Evolutionary conservation across 495 filamentous ascomycete genomes (phyloP).

Genomic region (Staphylotrichum tortipilum): DNA sequence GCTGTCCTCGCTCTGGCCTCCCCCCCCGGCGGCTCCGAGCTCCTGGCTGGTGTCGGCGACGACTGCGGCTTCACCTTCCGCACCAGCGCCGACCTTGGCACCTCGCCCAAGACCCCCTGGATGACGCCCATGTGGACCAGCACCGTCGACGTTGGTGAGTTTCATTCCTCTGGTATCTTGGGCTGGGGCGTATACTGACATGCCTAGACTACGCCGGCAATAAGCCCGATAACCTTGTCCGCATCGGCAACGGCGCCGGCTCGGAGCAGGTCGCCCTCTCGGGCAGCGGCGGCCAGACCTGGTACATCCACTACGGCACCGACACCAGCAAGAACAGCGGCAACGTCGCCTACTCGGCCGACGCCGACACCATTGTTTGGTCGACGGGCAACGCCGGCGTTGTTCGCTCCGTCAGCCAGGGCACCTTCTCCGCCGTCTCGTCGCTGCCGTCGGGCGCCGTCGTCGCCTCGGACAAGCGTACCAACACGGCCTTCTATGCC

Average conservation of each 20-base stretch:
- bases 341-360: constrained; percentile 43
- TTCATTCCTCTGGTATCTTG: no score
- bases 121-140: constrained; percentile 43
- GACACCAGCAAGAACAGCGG: constrained; percentile 35
- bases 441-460: constrained; percentile 37
- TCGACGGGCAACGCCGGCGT: constrained; percentile 33
- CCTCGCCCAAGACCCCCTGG: constrained; percentile 40
- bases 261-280: constrained; percentile 37
- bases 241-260: constrained; percentile 42
- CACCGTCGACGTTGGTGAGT: constrained; percentile 37
- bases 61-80: constrained; percentile 46
- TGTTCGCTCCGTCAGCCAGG: constrained; percentile 33
- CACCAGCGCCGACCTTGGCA: constrained; percentile 34
- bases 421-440: constrained; percentile 36
- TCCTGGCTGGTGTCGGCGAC: constrained; percentile 51
- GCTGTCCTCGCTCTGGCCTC: constrained; percentile 45
- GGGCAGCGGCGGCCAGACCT: constrained; percentile 35
- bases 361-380: constrained; percentile 46
- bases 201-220: constrained; percentile 46
- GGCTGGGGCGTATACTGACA: background rate
- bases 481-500: constrained; percentile 46
- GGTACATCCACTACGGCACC: constrained; percentile 41
- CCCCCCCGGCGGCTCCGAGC: constrained; percentile 43
- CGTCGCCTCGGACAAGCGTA: constrained; percentile 45
- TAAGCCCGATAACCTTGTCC: constrained; percentile 43